phyloP scores from a whole-genome alignment of 257 asterid species.

The Henckelia pumila region DNA sequence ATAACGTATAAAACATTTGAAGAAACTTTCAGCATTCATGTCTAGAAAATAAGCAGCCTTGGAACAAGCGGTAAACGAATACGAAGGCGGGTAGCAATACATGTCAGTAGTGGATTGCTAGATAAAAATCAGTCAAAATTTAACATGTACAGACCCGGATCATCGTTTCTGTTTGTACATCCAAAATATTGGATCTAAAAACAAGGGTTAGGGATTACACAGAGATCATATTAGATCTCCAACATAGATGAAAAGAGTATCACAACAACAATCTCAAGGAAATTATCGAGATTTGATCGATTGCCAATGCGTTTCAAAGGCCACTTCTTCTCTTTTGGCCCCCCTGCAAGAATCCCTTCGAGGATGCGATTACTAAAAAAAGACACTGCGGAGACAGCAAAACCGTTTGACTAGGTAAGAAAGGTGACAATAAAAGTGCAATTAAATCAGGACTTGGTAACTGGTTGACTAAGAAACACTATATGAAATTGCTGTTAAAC shows the following conservation, averaged over 20 bases:
- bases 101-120: neutral
- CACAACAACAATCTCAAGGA: slow-evolving; percentile 26
- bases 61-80: neutral
- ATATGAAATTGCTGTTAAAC: neutral
- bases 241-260: slow-evolving; percentile 20
- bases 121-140: slow-evolving; percentile 29
- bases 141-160: slow-evolving; percentile 28
- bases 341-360: slow-evolving; percentile 8
- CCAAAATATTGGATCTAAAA: slow-evolving; percentile 20
- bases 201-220: slow-evolving; percentile 31
- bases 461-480: neutral
- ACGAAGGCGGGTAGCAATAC: neutral
- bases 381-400: slow-evolving; percentile 23
- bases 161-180: slow-evolving; percentile 19
- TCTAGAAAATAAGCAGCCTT: neutral
- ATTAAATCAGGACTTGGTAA: neutral
- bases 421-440: neutral
- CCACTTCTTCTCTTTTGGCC: slow-evolving; percentile 16
- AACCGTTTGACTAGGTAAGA: slow-evolving; percentile 6
- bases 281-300: slow-evolving; percentile 3
- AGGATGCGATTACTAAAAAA: slow-evolving; percentile 7
- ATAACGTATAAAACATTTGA: neutral
- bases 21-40: neutral
- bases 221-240: slow-evolving; percentile 23
- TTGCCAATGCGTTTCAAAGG: slow-evolving; percentile 15